Base-by-base conservation (phyloP, 2,329 filamentous ascomycete species). In the Pyrenophora teres region DNA sequence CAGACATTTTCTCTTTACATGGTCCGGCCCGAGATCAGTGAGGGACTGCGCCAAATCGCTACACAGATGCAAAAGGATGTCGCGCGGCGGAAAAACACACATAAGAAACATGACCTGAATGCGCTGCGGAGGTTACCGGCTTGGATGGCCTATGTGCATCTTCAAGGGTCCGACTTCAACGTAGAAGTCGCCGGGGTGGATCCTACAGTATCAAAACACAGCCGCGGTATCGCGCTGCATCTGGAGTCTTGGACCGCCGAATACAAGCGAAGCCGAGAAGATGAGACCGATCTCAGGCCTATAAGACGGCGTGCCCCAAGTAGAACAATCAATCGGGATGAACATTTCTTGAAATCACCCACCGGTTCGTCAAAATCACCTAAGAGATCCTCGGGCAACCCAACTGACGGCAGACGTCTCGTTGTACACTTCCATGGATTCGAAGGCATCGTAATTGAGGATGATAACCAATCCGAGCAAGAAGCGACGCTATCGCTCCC, bases 181-280 rank as follows among this genome's bases (percentile, higher is more conserved):
- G 80, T 96, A 43, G 93, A 99, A 71, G 83, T 97, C 46, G 94
- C 94, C 15, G 94, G 94, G 2, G 80, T 94, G 18, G 95, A 99
- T 67, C 81, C 87, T 40, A 85, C 87, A 16, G 90, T 97, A 30
- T 96, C 92, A 0, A 83, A 87, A 38, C 85, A 93, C 49, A 88
- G 88, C 12, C 85, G 91, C 18, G 94, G 94, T 15, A 81, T 96
- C 35, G 91, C 90, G 0, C 69, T 99, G 13, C 92, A 97, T 65
- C 78, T 97, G 38, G 90, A 96, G 60, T 89, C 87, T 0, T 94
- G 92, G 84, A 90, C 87, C 0, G 86, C 89, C 3, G 92, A 97
- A 63, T 99, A 99, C 73, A 87, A 88, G 59, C 89, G 90, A 3
- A 89, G 94, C 62, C 88, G 88, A 59, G 78, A 87, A 6, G 89